These are phyloP conservation scores for Pogostemon cablin DNA, from an alignment of 257 asterid species.

Conservation along the genomic window DNA sequence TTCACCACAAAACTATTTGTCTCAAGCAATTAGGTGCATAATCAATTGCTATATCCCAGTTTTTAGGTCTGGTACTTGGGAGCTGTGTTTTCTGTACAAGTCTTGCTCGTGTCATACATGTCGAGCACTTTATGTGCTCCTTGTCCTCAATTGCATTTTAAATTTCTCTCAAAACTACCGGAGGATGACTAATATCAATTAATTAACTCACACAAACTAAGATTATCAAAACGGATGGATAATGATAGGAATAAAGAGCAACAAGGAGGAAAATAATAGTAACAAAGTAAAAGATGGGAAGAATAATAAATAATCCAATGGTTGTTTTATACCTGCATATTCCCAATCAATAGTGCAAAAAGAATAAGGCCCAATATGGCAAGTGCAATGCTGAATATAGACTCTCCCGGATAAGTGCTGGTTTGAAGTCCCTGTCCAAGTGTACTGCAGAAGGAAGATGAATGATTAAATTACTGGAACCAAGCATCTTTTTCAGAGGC, in stretches of 20 bases:
- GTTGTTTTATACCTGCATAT: conserved; percentile 81
- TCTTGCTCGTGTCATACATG: background rate
- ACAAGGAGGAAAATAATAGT: background rate
- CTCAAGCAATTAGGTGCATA: background rate
- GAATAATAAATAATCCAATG: background rate
- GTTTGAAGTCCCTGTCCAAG: conserved; percentile 99
- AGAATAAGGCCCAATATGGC: conserved; percentile 96
- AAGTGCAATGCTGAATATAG: conserved; percentile 90
- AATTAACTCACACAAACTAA: background rate
- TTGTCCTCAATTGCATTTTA: background rate
- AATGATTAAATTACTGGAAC: conserved; percentile 5
- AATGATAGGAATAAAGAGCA: background rate
- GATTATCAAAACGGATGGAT: background rate
- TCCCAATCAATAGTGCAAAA: conserved; percentile 94
- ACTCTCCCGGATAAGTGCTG: conserved; percentile 95
- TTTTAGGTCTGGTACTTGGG: background rate
- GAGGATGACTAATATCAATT: background rate
- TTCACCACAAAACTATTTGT: background rate
- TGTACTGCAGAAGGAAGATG: conserved; percentile 60
- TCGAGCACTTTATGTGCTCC: background rate
- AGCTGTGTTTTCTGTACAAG: background rate
- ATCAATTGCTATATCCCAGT: background rate
- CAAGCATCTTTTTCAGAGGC: no score
- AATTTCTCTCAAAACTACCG: background rate
- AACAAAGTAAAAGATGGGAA: background rate